Base-by-base conservation (phyloP, 192 early-diverging fungal species). In the Rhizoclosmatium sp. region DNA sequence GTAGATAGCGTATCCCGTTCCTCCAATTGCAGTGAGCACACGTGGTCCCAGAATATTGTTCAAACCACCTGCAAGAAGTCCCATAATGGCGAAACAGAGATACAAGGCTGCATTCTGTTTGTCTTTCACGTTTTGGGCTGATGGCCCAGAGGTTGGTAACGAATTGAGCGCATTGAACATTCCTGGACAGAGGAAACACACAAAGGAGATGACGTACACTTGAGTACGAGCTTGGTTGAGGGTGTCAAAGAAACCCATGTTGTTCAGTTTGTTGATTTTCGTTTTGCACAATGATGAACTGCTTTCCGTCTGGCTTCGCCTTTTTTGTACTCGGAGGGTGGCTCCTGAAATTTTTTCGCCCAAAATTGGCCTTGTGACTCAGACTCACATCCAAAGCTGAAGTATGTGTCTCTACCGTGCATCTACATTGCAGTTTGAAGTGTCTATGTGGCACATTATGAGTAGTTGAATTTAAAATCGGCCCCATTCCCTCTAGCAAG, bases 31-130 rank as follows among this genome's bases (percentile, higher is more conserved):
- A 64, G 61, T 90, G 92, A 91, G 86, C 83, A 84, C 83, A 75
- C 90, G 89, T 59, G 90, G 90, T 58, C 94, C 94, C 44, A 91
- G 87, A 40, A 93, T 91, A 79, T 95, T 95, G 81, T 93, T 91
- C 42, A 93, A 85, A 31, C 61, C 61, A 39, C 61, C 61, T 19
- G 61, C 61, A 64, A 64, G 61, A 64, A 64, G 61, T 19, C 61
- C 61, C 61, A 64, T 64, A 40, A 64, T 64, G 1, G 61, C 61
- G 40, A 64, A 64, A 64, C 61, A 64, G 7, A 64, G 61, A 21
- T 64, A 64, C 40, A 64, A 64, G n/a, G 61, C 61, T 16, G 61
- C 61, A 21, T 64, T 91, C 80, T 91, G 93, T 69, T 95, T 90
- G 83, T 92, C 88, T 19, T 85, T 88, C 23, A 89, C 87, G 3